Evolutionary conservation across 2,329 filamentous ascomycete species (phyloP), one percentile per base, ranked within the genome.

Genomic region (Fusarium pininemorale): DNA sequence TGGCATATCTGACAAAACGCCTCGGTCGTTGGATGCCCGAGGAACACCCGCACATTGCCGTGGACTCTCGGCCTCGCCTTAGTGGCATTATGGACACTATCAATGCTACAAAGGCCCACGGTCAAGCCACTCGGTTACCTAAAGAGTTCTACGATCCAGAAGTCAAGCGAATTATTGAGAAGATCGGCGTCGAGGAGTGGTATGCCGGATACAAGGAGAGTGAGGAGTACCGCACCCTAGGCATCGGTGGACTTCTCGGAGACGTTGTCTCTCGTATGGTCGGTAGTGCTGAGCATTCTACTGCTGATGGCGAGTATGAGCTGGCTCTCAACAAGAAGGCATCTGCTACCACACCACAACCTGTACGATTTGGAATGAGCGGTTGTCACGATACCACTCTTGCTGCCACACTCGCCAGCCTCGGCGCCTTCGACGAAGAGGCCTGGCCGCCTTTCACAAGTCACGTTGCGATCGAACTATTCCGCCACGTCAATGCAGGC

Each of bases 301-400:
- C 88, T 70, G 85, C 87, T 58, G 87, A 89, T 70, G 86, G 87
- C 22, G 81, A 87, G 66, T 85, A 88, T 66, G 87, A 90, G 70
- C 81, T 88, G 61, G 81, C 79, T 41, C 74, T 70, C 30, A 81
- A 72, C 13, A 60, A 67, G 15, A 78, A 81, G 74, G 78, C 85
- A 63, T 74, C 84, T 75, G 44, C 54, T 32, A 44, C 54, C 41
- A 50, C 53, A 81, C 79, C 61, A 69, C 81, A 77, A 75, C 87
- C 75, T 73, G 87, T 96, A 77, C 93, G 92, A 71, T 91, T 98
- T 73, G 92, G 91, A 22, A 85, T 98, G 78, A 93, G 90, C 74
- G 95, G 95, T 38, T 98, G 95, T 79, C 95, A 98, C 82, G 95
- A 98, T 80, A 98, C 96, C 5, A 98, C 96, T 1, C 88, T 99